A percentile compares a stretch with the other conserved stretches of the same genome.
phyloP scores from a whole-genome alignment of 2,329 filamentous ascomycete genomes.

The Aspergillus texensis region DNA sequence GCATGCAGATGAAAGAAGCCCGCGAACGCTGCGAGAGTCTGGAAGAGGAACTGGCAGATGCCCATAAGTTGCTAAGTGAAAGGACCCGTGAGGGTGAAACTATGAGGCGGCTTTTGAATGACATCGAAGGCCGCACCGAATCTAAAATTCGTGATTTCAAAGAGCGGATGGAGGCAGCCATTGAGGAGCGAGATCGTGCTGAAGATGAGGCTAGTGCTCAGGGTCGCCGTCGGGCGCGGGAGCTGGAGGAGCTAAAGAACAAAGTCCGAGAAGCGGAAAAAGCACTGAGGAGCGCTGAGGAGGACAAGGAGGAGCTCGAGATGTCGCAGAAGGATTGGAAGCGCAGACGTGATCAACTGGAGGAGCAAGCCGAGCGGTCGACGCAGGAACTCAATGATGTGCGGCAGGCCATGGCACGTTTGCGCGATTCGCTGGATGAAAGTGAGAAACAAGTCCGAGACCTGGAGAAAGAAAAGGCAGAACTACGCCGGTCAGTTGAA shows the following conservation, averaged over 20 bases:
- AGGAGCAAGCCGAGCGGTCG: slow-evolving; percentile 69
- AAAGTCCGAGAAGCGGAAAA: slow-evolving; percentile 81
- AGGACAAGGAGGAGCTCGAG: slow-evolving; percentile 79
- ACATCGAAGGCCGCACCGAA: slow-evolving; percentile 83
- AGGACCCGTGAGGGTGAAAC: slow-evolving; percentile 90
- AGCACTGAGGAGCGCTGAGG: slow-evolving; percentile 68
- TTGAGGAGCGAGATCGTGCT: slow-evolving; percentile 90
- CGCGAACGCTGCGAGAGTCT: slow-evolving; percentile 79
- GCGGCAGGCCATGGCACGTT: slow-evolving; percentile 72
- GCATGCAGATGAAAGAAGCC: slow-evolving; percentile 87
- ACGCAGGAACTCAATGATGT: slow-evolving; percentile 75
- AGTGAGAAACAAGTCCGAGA: slow-evolving; percentile 82
- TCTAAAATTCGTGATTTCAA: slow-evolving; percentile 84
- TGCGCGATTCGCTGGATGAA: slow-evolving; percentile 80
- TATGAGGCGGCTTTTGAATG: slow-evolving; percentile 84
- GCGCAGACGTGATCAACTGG: slow-evolving; percentile 72
- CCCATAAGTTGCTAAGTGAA: slow-evolving; percentile 82
- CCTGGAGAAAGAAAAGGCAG: slow-evolving; percentile 78
- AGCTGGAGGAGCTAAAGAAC: slow-evolving; percentile 81
- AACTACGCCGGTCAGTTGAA: slow-evolving; percentile 75
- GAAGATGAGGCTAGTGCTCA: slow-evolving; percentile 86
- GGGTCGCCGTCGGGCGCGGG: slow-evolving; percentile 74
- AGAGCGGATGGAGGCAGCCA: slow-evolving; percentile 79
- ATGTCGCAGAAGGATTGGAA: slow-evolving; percentile 74
- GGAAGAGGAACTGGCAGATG: slow-evolving; percentile 89